A percentile compares a stretch with the other conserved stretches of the same genome.
These are phyloP conservation scores for Stereocaulon alpinum DNA, from an alignment of 495 filamentous ascomycete genomes.

Conservation along the genomic window DNA sequence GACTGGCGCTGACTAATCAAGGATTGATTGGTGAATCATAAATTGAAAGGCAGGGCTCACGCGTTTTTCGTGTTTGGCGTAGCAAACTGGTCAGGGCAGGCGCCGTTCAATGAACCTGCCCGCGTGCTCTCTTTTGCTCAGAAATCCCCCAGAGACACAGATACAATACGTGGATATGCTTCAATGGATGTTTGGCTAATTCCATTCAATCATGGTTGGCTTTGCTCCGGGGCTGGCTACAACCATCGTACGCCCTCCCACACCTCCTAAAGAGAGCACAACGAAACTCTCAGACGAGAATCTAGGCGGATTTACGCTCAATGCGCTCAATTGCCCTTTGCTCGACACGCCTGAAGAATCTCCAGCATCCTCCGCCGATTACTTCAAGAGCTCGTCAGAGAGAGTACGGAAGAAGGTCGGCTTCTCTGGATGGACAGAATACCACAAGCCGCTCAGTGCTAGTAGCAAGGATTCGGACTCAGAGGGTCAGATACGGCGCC, in stretches of 20 bases:
- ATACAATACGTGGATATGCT: background rate
- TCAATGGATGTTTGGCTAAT: slow-evolving; percentile 10
- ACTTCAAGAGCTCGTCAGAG: slow-evolving; percentile 29
- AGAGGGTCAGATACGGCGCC: slow-evolving; percentile 36
- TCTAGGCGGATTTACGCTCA: background rate
- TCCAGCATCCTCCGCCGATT: slow-evolving; percentile 34
- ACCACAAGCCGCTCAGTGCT: slow-evolving; percentile 49
- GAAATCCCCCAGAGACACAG: background rate
- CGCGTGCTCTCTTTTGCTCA: background rate
- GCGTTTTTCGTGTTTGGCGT: slow-evolving; percentile 18
- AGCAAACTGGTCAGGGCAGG: slow-evolving; percentile 3
- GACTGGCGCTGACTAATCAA: background rate
- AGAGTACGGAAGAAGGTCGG: slow-evolving; percentile 58
- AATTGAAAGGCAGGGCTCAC: background rate
- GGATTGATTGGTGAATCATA: background rate
- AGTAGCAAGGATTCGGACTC: slow-evolving; percentile 35
- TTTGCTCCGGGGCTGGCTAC: slow-evolving; percentile 34
- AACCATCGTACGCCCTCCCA: slow-evolving; percentile 47
- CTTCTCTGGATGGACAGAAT: slow-evolving; percentile 64
- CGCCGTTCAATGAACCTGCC: background rate
- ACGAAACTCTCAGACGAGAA: slow-evolving; percentile 15
- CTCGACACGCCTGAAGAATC: slow-evolving; percentile 41
- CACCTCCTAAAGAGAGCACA: slow-evolving; percentile 49
- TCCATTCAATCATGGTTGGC: slow-evolving; percentile 40
- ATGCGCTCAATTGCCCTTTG: slow-evolving; percentile 1